A percentile compares a stretch with the other conserved stretches of the same genome.
These are phyloP conservation scores for Phaeosphaeriaceae sp. DNA, from an alignment of 2,329 filamentous ascomycete species.

Conservation along the genomic window DNA sequence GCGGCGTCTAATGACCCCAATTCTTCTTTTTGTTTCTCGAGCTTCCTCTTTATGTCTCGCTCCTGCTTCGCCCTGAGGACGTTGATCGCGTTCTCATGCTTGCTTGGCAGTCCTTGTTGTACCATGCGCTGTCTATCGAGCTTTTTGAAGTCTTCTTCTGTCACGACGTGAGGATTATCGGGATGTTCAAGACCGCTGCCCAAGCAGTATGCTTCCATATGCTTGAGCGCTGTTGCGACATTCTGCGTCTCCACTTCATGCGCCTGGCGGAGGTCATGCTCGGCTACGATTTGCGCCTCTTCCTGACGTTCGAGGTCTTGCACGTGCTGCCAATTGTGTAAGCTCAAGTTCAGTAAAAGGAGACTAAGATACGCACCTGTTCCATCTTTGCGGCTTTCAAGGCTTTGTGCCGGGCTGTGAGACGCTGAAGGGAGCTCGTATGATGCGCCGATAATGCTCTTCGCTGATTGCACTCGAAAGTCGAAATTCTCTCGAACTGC, in stretches of 20 bases:
- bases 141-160: conserved; percentile 53
- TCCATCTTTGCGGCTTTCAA: conserved; percentile 29
- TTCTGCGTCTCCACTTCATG: conserved; percentile 53
- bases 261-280: conserved; percentile 50
- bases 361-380: conserved; percentile 30
- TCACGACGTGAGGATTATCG: conserved; percentile 45
- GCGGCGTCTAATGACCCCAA: conserved; percentile 42
- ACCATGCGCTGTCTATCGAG: conserved; percentile 50
- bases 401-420: conserved; percentile 28
- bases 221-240: conserved; percentile 53
- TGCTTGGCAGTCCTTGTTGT: conserved; percentile 49
- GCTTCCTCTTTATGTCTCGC: conserved; percentile 44
- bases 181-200: conserved; percentile 38
- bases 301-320: conserved; percentile 51
- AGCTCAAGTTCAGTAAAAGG: conserved; percentile 7
- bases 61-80: conserved; percentile 56
- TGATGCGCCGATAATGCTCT: conserved; percentile 38
- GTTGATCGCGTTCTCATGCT: conserved; percentile 56
- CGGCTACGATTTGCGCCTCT: conserved; percentile 53
- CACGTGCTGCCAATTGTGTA: conserved; percentile 44
- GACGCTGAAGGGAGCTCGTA: conserved; percentile 25
- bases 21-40: conserved; percentile 51
- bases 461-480: conserved; percentile 43
- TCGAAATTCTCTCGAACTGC: conserved; percentile 37
- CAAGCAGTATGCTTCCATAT: conserved; percentile 58